Percentiles rank a stretch among this genome's conserved stretches.
Conservation (phyloP, 495 filamentous ascomycete species). For the Xylaria venustula region DNA sequence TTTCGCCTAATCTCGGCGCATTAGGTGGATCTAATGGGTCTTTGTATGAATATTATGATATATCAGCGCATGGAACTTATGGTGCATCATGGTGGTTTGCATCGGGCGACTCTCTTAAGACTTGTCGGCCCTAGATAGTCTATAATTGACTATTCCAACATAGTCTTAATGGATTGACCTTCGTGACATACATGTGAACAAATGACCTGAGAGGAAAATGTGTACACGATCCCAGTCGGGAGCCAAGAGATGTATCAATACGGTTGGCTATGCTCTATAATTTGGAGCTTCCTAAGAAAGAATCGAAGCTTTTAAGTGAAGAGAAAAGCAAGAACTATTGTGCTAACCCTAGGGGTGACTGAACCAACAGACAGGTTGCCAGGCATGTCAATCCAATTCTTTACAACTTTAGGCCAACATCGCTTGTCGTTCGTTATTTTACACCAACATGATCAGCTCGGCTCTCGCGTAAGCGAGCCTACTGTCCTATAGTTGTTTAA, state of each 20-base stretch:
- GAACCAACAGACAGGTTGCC: too few species aligned
- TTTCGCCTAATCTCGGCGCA: background rate
- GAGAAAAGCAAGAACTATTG: too few species aligned
- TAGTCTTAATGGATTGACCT: background rate
- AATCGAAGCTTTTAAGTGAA: too few species aligned
- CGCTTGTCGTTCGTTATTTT: background rate
- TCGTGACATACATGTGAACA: background rate
- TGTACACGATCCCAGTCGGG: too few species aligned
- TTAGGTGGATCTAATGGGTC: background rate
- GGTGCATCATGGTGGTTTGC: background rate
- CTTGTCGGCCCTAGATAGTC: background rate
- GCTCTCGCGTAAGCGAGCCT: background rate
- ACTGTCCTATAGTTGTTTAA: too few species aligned
- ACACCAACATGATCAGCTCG: background rate
- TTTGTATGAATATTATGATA: conserved; percentile 1
- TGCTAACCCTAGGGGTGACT: too few species aligned
- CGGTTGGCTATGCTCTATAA: too few species aligned
- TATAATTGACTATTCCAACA: conserved; percentile 2
- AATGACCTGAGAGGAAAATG: too few species aligned
- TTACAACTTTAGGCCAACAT: background rate
- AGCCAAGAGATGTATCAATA: too few species aligned
- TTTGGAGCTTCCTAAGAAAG: too few species aligned
- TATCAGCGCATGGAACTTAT: background rate
- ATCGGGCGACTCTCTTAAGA: background rate
- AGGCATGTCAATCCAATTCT: conserved; percentile 5